Conservation (phyloP, 495 filamentous ascomycete species). For the Aspergillus asperescens region DNA sequence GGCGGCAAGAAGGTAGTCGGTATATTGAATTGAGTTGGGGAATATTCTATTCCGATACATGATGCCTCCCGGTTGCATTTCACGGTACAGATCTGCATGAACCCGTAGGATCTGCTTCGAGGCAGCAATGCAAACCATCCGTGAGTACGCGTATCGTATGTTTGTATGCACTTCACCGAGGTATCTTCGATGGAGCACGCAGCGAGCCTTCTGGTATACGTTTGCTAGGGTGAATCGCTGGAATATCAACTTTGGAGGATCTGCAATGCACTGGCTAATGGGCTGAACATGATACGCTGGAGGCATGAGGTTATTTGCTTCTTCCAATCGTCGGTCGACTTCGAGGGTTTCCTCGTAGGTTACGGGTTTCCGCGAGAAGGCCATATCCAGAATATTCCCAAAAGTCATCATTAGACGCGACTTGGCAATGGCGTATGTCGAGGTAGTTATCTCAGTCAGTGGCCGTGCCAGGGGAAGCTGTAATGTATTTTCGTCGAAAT, state of each 20-base stretch:
- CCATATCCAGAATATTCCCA: slow-evolving; percentile 43
- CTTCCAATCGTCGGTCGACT: slow-evolving; percentile 66
- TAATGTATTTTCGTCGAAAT: slow-evolving; percentile 35
- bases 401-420: slow-evolving; percentile 38
- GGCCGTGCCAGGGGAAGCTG: slow-evolving; percentile 36
- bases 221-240: slow-evolving; percentile 76
- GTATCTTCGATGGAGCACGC: slow-evolving; percentile 81
- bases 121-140: slow-evolving; percentile 74
- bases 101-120: slow-evolving; percentile 70
- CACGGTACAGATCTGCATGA: slow-evolving; percentile 68
- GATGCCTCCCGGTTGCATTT: slow-evolving; percentile 67
- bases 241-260: slow-evolving; percentile 73
- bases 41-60: slow-evolving; percentile 68
- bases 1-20: slow-evolving; percentile 79
- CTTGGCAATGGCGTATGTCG: slow-evolving; percentile 37
- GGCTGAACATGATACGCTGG: slow-evolving; percentile 63
- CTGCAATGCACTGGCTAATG: slow-evolving; percentile 65
- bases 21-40: slow-evolving; percentile 70
- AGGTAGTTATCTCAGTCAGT: slow-evolving; percentile 31
- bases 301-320: slow-evolving; percentile 60
- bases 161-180: slow-evolving; percentile 64
- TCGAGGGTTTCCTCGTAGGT: slow-evolving; percentile 78
- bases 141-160: slow-evolving; percentile 68
- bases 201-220: slow-evolving; percentile 74
- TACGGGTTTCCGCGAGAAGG: slow-evolving; percentile 35